phyloP scores from a whole-genome alignment of 202 grass and related monocot species.

The Panicum virgatum region DNA sequence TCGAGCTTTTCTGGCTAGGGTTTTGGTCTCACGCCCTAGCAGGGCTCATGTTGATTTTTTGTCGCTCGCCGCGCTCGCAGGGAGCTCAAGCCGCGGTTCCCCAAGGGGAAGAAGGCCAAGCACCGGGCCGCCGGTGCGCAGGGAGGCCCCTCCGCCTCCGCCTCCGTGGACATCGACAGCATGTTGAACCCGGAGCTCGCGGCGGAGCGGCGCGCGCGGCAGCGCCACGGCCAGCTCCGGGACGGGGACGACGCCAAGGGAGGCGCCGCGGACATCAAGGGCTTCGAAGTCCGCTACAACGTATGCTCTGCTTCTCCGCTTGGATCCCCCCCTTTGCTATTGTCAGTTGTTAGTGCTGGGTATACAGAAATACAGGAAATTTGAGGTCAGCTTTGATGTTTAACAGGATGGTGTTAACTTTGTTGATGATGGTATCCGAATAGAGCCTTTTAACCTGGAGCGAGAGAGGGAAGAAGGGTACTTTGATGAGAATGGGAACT shows the following conservation, averaged over 20 bases:
- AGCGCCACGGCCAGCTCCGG: conserved; percentile 50
- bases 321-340: neutral
- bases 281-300: conserved; percentile 78
- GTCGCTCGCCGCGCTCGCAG: conserved; percentile 43
- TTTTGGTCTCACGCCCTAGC: conserved; percentile 24
- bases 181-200: conserved; percentile 73
- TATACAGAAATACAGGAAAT: neutral
- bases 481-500: conserved; percentile 91
- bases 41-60: conserved; percentile 6
- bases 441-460: conserved; percentile 97
- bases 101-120: conserved; percentile 92
- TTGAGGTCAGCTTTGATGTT: conserved; percentile 29
- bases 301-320: conserved; percentile 27
- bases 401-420: conserved; percentile 72
- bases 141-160: neutral
- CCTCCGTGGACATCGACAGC: conserved; percentile 44
- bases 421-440: conserved; percentile 82
- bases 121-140: conserved; percentile 19
- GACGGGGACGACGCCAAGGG: conserved; percentile 42
- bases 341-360: conserved; percentile 8
- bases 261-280: conserved; percentile 43
- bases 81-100: conserved; percentile 79
- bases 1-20: neutral
- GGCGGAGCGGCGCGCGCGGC: conserved; percentile 69
- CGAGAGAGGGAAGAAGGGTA: conserved; percentile 97